Percentiles rank a stretch among this genome's conserved stretches.
Evolutionary conservation across 2,329 filamentous ascomycete species (phyloP).

Genomic region (Allantophomopsis cytisporea): DNA sequence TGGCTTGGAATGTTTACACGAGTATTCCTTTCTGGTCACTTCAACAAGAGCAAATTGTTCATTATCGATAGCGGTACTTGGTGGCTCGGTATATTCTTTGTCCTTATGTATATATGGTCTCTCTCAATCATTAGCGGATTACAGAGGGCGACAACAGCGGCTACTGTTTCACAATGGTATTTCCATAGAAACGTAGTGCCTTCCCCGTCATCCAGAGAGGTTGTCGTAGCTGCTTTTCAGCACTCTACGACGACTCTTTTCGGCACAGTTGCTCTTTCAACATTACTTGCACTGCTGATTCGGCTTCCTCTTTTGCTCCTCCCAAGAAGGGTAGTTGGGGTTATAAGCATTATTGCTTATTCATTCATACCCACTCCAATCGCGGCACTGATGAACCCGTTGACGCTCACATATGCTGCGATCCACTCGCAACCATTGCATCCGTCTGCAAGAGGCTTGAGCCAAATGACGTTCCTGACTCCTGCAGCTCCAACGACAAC

Average conservation of each 20-base stretch:
- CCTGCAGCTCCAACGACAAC: conserved; percentile 62
- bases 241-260: conserved; percentile 82
- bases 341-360: conserved; percentile 60
- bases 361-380: conserved; percentile 77
- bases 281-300: conserved; percentile 66
- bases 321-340: conserved; percentile 49
- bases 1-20: conserved; percentile 97
- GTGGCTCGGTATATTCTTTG: conserved; percentile 89
- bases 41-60: conserved; percentile 50
- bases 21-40: conserved; percentile 85
- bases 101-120: conserved; percentile 93
- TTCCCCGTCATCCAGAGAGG: conserved; percentile 61
- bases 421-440: conserved; percentile 82
- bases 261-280: conserved; percentile 83
- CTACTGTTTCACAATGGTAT: conserved; percentile 97
- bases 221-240: conserved; percentile 69
- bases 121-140: conserved; percentile 76
- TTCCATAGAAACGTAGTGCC: conserved; percentile 83
- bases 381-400: conserved; percentile 74
- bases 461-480: conserved; percentile 70
- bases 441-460: conserved; percentile 64
- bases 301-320: conserved; percentile 77
- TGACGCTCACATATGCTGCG: conserved; percentile 84
- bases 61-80: conserved; percentile 80
- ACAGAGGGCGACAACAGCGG: conserved; percentile 82